Evolutionary conservation across 75 land plant species (phyloP).

Genomic region (Pinus taeda): DNA sequence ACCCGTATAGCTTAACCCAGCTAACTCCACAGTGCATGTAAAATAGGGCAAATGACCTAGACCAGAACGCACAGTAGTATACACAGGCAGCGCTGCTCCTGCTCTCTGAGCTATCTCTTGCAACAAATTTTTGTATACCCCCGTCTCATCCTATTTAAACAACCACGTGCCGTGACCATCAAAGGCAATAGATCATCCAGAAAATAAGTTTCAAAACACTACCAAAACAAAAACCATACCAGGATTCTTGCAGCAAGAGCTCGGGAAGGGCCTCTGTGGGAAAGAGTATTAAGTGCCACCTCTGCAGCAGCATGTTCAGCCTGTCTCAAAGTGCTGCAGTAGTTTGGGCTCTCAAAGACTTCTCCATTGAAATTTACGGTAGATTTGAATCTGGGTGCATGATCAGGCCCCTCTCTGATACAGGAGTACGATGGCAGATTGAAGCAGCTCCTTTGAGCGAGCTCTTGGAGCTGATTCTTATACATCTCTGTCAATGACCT

Average conservation of each 20-base stretch:
- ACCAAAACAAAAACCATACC: constrained; percentile 22
- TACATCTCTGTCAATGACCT: constrained; percentile 35
- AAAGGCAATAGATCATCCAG: not conserved
- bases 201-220: not conserved
- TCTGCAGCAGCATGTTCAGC: constrained; percentile 83
- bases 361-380: constrained; percentile 79
- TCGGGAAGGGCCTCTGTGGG: constrained; percentile 61
- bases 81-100: constrained; percentile 82
- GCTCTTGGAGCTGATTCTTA: constrained; percentile 83
- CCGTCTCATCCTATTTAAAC: constrained; percentile 67
- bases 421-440: constrained; percentile 78
- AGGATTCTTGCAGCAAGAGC: constrained; percentile 81
- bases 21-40: constrained; percentile 85
- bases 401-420: constrained; percentile 79
- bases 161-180: not conserved
- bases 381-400: constrained; percentile 80
- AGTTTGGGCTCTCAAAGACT: constrained; percentile 70
- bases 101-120: constrained; percentile 97
- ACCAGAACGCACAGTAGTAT: constrained; percentile 70
- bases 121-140: constrained; percentile 86
- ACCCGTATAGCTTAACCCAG: constrained; percentile 71
- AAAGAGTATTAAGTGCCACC: constrained; percentile 62
- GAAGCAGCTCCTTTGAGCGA: constrained; percentile 92
- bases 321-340: constrained; percentile 70
- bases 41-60: constrained; percentile 88